phyloP scores from a whole-genome alignment of 2,329 filamentous ascomycete species.

The Fusarium nanum region DNA sequence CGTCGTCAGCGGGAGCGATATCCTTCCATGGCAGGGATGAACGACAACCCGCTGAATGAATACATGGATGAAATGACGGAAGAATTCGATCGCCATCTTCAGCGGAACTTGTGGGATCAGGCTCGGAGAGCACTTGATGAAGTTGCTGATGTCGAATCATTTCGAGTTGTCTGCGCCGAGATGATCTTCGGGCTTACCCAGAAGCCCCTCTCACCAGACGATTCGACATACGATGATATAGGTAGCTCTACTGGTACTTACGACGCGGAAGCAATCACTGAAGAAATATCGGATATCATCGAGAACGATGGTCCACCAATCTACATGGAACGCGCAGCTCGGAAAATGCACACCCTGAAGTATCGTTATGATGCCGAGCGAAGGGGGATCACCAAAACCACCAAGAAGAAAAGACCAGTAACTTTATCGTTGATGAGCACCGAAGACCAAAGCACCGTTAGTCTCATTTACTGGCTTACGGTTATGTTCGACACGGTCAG shows the following conservation, averaged over 20 bases:
- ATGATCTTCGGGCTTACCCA: slow-evolving; percentile 55
- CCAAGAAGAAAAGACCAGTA: slow-evolving; percentile 3
- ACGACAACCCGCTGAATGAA: neutral
- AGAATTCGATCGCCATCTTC: slow-evolving; percentile 53
- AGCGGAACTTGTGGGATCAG: slow-evolving; percentile 53
- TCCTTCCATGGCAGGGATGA: neutral
- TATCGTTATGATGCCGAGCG: slow-evolving; percentile 39
- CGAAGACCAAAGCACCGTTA: slow-evolving; percentile 57
- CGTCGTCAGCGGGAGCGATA: slow-evolving; percentile 13
- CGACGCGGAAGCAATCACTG: neutral
- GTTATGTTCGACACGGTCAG: slow-evolving; percentile 70
- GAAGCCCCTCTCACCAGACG: slow-evolving; percentile 33
- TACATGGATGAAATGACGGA: slow-evolving; percentile 35
- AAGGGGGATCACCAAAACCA: slow-evolving; percentile 14
- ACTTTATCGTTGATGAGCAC: neutral
- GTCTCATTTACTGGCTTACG: slow-evolving; percentile 67
- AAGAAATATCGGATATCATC: slow-evolving; percentile 28
- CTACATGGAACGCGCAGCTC: slow-evolving; percentile 40
- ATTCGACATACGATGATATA: neutral
- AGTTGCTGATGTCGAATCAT: slow-evolving; percentile 52
- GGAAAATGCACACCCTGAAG: slow-evolving; percentile 42
- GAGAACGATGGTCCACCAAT: slow-evolving; percentile 40
- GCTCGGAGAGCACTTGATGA: slow-evolving; percentile 51
- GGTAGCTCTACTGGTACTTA: neutral
- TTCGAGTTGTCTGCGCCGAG: slow-evolving; percentile 53